Evolutionary conservation across 2,329 filamentous ascomycete species (phyloP).

Genomic region (Cladophialophora yegresii): DNA sequence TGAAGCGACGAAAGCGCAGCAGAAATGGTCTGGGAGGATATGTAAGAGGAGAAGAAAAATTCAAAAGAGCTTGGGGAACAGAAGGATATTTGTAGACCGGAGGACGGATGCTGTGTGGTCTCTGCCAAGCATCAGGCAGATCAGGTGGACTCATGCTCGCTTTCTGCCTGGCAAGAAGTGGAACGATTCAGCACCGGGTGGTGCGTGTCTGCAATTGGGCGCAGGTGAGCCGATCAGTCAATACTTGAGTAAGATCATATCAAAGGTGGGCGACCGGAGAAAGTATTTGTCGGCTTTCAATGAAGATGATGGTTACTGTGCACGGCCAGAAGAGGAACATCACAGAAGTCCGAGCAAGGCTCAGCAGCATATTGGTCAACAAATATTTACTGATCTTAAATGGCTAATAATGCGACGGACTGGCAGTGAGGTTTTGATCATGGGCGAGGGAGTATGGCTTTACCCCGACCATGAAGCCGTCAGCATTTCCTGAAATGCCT

Average conservation of each 20-base stretch:
- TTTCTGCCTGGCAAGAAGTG: too few species aligned
- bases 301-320: neutral
- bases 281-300: neutral
- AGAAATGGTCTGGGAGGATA: constrained; percentile 14
- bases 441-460: neutral
- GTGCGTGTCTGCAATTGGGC: too few species aligned
- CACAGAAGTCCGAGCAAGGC: neutral
- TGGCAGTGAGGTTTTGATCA: neutral
- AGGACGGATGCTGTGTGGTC: neutral
- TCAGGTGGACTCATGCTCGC: too few species aligned
- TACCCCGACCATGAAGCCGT: neutral
- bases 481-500: neutral
- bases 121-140: neutral
- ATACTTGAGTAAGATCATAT: neutral
- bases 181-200: too few species aligned
- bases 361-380: neutral
- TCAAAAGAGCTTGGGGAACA: neutral
- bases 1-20: neutral
- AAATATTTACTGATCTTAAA: neutral
- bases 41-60: constrained; percentile 3
- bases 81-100: neutral
- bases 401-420: neutral
- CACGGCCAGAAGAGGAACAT: neutral
- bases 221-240: too few species aligned
- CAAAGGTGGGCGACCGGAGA: neutral